These are phyloP conservation scores for Amaranthus palmeri DNA, from an alignment of 148 eudicot genomes.

Conservation along the genomic window DNA sequence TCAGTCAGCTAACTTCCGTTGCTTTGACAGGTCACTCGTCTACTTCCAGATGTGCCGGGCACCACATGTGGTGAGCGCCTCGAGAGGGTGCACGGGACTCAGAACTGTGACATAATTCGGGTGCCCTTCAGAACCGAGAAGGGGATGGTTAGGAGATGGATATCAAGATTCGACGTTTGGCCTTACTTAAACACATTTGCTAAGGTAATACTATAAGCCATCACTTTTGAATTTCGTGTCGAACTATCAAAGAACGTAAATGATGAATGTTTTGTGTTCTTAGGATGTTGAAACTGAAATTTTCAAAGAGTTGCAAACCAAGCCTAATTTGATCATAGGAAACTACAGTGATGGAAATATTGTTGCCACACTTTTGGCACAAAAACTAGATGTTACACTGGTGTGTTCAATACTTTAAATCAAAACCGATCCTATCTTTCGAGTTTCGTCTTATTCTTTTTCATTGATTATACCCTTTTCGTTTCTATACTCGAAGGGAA, in stretches of 20 bases:
- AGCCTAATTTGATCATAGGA: slow-evolving; percentile 85
- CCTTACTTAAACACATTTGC: slow-evolving; percentile 94
- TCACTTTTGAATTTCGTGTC: slow-evolving; percentile 12
- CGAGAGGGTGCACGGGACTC: slow-evolving; percentile 81
- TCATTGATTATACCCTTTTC: slow-evolving; percentile 25
- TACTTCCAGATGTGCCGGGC: slow-evolving; percentile 89
- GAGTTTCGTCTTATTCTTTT: background rate
- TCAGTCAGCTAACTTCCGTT: background rate
- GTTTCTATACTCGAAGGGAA: slow-evolving; percentile 86
- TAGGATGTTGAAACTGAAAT: slow-evolving; percentile 90
- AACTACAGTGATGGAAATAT: slow-evolving; percentile 82
- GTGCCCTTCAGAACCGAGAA: slow-evolving; percentile 94
- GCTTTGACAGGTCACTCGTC: slow-evolving; percentile 43
- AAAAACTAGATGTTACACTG: slow-evolving; percentile 61
- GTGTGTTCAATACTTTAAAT: slow-evolving; percentile 15
- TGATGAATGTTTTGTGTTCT: background rate
- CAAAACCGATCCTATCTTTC: background rate
- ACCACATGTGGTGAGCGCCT: slow-evolving; percentile 92
- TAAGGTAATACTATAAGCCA: slow-evolving; percentile 40
- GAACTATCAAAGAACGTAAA: background rate
- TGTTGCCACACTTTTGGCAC: slow-evolving; percentile 65
- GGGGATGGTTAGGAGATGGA: slow-evolving; percentile 89
- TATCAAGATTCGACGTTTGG: slow-evolving; percentile 97
- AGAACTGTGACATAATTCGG: slow-evolving; percentile 82
- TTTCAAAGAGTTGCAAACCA: slow-evolving; percentile 64